Evolutionary conservation across 305 asterid species (phyloP), one percentile per base, ranked within the genome.

Genomic region (Andrographis paniculata): DNA sequence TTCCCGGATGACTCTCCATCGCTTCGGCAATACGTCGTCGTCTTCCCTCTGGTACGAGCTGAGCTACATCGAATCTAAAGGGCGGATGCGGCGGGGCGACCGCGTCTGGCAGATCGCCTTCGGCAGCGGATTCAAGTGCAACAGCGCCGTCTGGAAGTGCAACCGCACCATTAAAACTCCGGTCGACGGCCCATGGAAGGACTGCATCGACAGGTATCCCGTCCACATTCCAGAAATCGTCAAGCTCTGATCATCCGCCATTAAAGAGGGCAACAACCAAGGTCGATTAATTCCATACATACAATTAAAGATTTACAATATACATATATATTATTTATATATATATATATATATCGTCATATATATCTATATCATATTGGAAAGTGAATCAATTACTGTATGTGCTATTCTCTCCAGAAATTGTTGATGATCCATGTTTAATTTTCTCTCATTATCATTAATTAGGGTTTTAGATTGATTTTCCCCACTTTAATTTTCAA

Each of bases 141-240:
- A 84, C 73, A 78, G 89, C 42, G 95, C 89, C 0, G 87, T 81
- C 3, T 84, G 95, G 95, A 80, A 78, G 42, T 80, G 89, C 22
- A 78, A 80, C 10, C 71, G 82, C 1, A 76, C 78, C 14, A 78
- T 84, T 53, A 70, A 68, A 27, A 36, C 78, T 11, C 74, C 80
- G 17, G 11, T 20, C 0, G 78, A 73, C 13, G 93, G 93, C 2
- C 95, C 95, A 0, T 84, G 95, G 95, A 30, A 51, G 0, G 87
- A 80, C 17, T 80, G 95, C 80, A 73, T 84, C 27, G 60, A 78
- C 20, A 75, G 75, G 59, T 84, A 84, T 33, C 95, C 95, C 8
- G 95, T 78, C 50, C 72, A 71, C 48, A 84, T 84, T 39, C 95
- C 95, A 4, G 86, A 78, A 50, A 68, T 84, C 5, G 89, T 80